Evolutionary conservation across 2,329 filamentous ascomycete species (phyloP), one percentile per base, ranked within the genome.

Genomic region (Corynespora cassiicola): DNA sequence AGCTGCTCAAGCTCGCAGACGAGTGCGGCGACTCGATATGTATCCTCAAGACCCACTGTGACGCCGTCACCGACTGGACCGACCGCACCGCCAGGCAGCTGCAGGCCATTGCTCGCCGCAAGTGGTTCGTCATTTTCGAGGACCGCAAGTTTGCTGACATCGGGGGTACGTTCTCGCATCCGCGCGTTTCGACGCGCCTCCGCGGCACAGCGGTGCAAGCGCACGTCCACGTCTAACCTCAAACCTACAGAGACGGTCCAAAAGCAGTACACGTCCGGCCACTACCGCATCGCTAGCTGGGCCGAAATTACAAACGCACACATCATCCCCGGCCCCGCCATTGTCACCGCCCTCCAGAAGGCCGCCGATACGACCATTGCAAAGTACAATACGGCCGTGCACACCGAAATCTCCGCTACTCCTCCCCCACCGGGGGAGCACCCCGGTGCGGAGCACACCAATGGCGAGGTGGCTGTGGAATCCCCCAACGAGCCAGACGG

Each of bases 51-150:
- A 79, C 82, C 4, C 79, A 83, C 55, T 80, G 78, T 38, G 81
- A 84, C 63, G 81, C 81, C 35, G 77, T 84, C 51, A 74, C 76
- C 46, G 81, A 84, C 62, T 84, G 80, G 73, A 75, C 74, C 10
- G 75, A 79, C 42, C 72, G 78, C 40, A 82, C 79, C 2, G 76
- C 77, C 12, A 54, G 69, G 40, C 69, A 71, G 1, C 56, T 80
- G 47, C 63, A 70, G 31, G 75, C 77, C 23, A 68, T 79, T 27
- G 70, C 75, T 2, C 60, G 63, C 51, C 65, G 74, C 36, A 78
- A 77, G 54, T 68, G 67, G 32, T 80, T 80, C 50, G 42, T 79
- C 10, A 66, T 79, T 23, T 80, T 80, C 50, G 76, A 80, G 56
- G 76, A 80, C 52, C 66, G 76, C 44, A 80, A 80, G 51, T 78